A percentile compares a stretch with the other conserved stretches of the same genome.
Evolutionary conservation across 1,284 basidiomycete species (phyloP).

Genomic region (Rhodotorula sp.): DNA sequence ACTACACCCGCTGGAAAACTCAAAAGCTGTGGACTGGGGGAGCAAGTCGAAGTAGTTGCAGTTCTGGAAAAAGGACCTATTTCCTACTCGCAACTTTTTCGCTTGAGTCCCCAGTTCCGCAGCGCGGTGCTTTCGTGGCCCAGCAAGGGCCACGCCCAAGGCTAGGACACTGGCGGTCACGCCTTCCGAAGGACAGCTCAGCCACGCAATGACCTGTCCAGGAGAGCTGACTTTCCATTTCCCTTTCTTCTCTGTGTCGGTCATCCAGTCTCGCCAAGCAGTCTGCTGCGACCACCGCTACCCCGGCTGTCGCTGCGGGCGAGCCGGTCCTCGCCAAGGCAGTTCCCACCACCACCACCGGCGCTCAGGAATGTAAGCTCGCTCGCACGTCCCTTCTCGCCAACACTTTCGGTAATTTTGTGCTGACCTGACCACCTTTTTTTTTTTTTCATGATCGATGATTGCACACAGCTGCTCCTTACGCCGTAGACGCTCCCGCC

Average conservation of each 20-base stretch:
- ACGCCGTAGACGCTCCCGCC: slow-evolving; percentile 8
- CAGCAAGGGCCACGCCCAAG: too few species aligned
- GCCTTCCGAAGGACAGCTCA: too few species aligned
- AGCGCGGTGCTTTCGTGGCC: neutral
- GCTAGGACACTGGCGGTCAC: too few species aligned
- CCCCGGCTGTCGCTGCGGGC: neutral
- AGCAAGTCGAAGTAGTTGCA: neutral
- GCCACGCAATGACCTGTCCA: too few species aligned
- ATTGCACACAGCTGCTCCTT: slow-evolving; percentile 2
- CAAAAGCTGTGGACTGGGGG: neutral
- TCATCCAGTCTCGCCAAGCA: slow-evolving; percentile 22
- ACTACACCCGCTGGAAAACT: too few species aligned
- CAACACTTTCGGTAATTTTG: too few species aligned
- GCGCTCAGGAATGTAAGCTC: slow-evolving; percentile 7
- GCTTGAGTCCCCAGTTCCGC: neutral
- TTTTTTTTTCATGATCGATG: too few species aligned
- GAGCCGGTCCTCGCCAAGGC: slow-evolving; percentile 33
- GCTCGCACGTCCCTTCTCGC: neutral
- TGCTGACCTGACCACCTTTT: neutral
- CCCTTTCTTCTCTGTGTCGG: neutral
- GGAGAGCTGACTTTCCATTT: neutral
- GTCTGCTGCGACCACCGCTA: neutral
- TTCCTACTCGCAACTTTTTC: too few species aligned
- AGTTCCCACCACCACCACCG: slow-evolving; percentile 3
- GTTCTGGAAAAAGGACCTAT: too few species aligned